These are phyloP conservation scores for Penicillium canescens DNA, from an alignment of 495 filamentous ascomycete genomes.

Conservation along the genomic window DNA sequence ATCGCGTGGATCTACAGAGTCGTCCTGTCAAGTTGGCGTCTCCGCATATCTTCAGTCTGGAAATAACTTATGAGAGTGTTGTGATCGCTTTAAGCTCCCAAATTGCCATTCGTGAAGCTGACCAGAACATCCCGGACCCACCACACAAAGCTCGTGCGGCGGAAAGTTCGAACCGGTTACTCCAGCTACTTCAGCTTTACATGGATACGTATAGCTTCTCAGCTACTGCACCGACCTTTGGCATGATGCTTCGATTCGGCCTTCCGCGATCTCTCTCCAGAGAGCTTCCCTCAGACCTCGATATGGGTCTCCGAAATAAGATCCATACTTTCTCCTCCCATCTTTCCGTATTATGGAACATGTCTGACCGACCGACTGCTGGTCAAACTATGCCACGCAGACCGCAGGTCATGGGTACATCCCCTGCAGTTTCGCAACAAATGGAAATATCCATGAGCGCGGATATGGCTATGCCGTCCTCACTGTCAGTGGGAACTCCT, in stretches of 20 bases:
- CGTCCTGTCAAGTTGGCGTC: constrained; percentile 26
- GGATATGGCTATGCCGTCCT: constrained; percentile 5
- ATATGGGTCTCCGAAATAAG: constrained; percentile 30
- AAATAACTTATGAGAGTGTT: constrained; percentile 41
- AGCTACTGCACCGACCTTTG: constrained; percentile 38
- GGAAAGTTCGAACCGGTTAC: constrained; percentile 34
- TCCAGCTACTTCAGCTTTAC: constrained; percentile 35
- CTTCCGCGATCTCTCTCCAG: constrained; percentile 12
- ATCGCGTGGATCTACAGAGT: constrained; percentile 35
- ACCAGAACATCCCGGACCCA: constrained; percentile 22
- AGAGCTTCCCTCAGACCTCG: constrained; percentile 23
- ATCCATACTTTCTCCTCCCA: constrained; percentile 34
- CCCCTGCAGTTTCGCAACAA: constrained; percentile 14
- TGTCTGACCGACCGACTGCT: constrained; percentile 10
- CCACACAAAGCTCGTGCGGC: constrained; percentile 26
- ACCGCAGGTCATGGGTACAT: constrained; percentile 2
- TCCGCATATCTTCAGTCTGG: constrained; percentile 42
- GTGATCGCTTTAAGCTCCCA: constrained; percentile 29
- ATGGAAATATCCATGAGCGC: constrained; percentile 5
- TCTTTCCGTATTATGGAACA: constrained; percentile 34
- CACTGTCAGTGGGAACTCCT: constrained; percentile 1
- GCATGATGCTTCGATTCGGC: constrained; percentile 32
- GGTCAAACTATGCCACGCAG: neutral
- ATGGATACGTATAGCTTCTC: constrained; percentile 42
- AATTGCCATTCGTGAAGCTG: constrained; percentile 28